Base-by-base conservation (phyloP, 208 protist genomes). In the Trypanosoma avium region DNA sequence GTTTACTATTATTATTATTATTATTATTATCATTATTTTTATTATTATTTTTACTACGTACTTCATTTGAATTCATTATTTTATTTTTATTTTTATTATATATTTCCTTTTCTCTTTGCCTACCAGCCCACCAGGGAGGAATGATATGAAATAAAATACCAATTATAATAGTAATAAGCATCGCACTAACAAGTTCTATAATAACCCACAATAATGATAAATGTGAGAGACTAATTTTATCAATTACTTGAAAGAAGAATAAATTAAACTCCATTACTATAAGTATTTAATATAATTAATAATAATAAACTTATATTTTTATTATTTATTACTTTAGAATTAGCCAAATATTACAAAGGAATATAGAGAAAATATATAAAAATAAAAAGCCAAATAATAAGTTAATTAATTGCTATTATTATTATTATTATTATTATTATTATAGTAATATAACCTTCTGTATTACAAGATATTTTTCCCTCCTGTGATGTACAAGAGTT, bases 161-260 rank as follows among this genome's bases (percentile, higher is more conserved):
- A 26, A 66, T 3, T 2, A 57, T 13, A 21, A 72, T 32, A 50
- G 2, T 59, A 5, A 66, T n/a, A 3, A 72, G 9, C 4, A 27
- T 33, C 38, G 29, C 48, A 15, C 12, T 26, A 5, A 72, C n/a
- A 17, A 72, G 19, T 32, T 72, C 67, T 1, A 50, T 3, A 0
- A 43, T 2, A 17, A 72, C 42, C 22, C 5, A 22, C 21, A 52
- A 8, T 21, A 55, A 29, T 26, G 58, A 52, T 15, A 36, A 36
- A 19, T 30, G 17, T 15, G 8, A 9, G 19, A 65, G 30, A 19
- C 10, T 72, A 10, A 40, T 29, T 50, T 29, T 58, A 19, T 66
- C 67, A 12, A 72, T 65, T 17, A 38, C 67, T 12, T 66, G 56
- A 54, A 72, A 72, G 49, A 72, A 71, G 36, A 47, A 7, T 15